These are phyloP conservation scores for Penicillium sp. DNA, from an alignment of 2,329 filamentous ascomycete species.

Conservation along the genomic window DNA sequence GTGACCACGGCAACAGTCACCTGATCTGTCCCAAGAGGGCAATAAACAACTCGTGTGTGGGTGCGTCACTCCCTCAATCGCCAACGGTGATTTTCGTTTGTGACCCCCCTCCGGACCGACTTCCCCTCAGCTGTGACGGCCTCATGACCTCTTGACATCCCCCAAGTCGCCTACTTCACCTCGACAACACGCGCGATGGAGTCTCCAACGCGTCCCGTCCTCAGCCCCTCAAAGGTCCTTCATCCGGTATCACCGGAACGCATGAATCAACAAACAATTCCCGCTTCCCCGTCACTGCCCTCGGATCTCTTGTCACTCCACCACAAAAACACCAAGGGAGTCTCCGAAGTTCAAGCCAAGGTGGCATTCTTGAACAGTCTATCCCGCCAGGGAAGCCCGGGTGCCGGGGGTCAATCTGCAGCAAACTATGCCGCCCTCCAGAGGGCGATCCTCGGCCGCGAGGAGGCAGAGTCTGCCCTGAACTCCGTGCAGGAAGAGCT, in stretches of 20 bases:
- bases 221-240: slow-evolving; percentile 38
- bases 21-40: slow-evolving; percentile 23
- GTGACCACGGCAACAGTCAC: slow-evolving; percentile 36
- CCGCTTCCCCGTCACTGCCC: slow-evolving; percentile 40
- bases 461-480: slow-evolving; percentile 46
- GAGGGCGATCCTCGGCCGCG: slow-evolving; percentile 45
- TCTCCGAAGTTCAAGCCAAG: slow-evolving; percentile 49
- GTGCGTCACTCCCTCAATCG: slow-evolving; percentile 29
- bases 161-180: slow-evolving; percentile 1
- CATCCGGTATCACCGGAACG: slow-evolving; percentile 49
- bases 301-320: slow-evolving; percentile 36
- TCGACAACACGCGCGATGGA: slow-evolving; percentile 30
- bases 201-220: slow-evolving; percentile 33
- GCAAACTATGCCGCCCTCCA: slow-evolving; percentile 46
- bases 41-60: slow-evolving; percentile 31
- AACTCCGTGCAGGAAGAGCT: slow-evolving; percentile 35
- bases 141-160: slow-evolving; percentile 18
- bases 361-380: slow-evolving; percentile 50
- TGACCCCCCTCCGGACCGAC: slow-evolving; percentile 5
- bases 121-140: slow-evolving; percentile 10
- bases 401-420: slow-evolving; percentile 26
- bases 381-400: slow-evolving; percentile 36
- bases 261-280: slow-evolving; percentile 48
- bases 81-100: slow-evolving; percentile 21
- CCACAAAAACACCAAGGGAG: slow-evolving; percentile 35